Evolutionary conservation across 2,329 filamentous ascomycete genomes (phyloP), one percentile per base, ranked within the genome.

Genomic region (Xylariaceae sp.): DNA sequence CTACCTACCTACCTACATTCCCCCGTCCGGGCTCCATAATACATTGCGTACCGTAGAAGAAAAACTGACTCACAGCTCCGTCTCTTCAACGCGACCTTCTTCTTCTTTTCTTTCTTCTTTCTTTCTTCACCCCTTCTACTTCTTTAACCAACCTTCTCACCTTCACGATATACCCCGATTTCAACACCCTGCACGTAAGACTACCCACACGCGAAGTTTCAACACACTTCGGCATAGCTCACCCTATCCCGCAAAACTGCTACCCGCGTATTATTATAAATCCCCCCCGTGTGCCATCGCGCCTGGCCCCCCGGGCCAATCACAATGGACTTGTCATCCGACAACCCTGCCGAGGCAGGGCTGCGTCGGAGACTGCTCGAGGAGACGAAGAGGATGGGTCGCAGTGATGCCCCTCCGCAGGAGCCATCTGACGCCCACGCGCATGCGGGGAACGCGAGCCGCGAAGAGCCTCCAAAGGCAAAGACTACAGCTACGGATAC

Each of bases 351-450:
- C 30, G 58, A 65, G 63, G 64, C 66, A 58, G 68, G 69, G 57
- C 56, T 72, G 53, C 71, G 69, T 64, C 70, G 64, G 49, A 65
- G 70, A 55, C 69, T 67, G 55, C 51, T 60, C 18, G 59, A 59
- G 7, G 56, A 65, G 45, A 18, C 17, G 17, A 30, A 30, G 23
- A 30, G 4, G 23, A 47, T 62, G 37, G 57, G 59, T 47, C 62
- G 51, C 50, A 60, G 61, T 50, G 58, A 56, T 54, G 51, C 57
- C 52, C 59, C 63, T 60, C 23, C 4, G 23, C 23, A 51, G 60
- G 56, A 59, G 58, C 51, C 54, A 53, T 56, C 64, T 58, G 60
- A 62, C 59, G 59, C 58, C 11, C 60, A 61, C 59, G 64, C 56
- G 11, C 35, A 51, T 51, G 53, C 37, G 17, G 48, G 18, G 23